A percentile compares a stretch with the other conserved stretches of the same genome.
Conservation (phyloP, 495 filamentous ascomycete genomes). For the Cairneyella variabilis region DNA sequence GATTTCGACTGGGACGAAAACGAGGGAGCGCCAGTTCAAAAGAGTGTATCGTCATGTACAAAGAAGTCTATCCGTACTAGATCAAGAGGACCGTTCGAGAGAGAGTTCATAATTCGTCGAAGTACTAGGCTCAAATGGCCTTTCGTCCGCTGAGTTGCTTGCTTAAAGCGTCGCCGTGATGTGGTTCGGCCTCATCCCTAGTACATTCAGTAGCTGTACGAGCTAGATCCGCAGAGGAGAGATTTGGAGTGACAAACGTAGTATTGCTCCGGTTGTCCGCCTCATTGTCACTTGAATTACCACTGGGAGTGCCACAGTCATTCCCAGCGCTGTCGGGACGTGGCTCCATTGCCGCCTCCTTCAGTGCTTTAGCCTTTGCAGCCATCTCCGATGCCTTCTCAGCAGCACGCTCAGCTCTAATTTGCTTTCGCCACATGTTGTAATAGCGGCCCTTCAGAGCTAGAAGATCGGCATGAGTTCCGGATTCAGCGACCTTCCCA, state of each 20-base stretch:
- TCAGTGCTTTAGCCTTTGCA: constrained; percentile 20
- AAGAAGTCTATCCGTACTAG: neutral
- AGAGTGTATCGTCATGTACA: neutral
- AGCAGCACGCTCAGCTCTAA: constrained; percentile 78
- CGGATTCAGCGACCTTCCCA: constrained; percentile 77
- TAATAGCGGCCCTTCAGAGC: constrained; percentile 74
- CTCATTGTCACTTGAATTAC: constrained; percentile 22
- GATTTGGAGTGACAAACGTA: constrained; percentile 8
- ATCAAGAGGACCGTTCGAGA: neutral
- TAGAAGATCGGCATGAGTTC: constrained; percentile 83
- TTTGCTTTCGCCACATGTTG: constrained; percentile 95
- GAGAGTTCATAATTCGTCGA: neutral
- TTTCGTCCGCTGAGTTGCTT: too few species aligned
- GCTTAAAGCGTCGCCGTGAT: neutral
- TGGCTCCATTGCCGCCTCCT: constrained; percentile 15
- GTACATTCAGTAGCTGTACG: constrained; percentile 3
- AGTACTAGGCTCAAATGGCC: neutral
- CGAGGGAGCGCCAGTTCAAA: neutral
- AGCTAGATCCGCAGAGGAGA: neutral
- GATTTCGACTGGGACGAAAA: neutral
- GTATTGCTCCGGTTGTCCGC: constrained; percentile 12
- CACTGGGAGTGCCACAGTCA: constrained; percentile 8
- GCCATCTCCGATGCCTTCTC: constrained; percentile 47
- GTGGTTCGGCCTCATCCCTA: neutral
- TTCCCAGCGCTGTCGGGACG: constrained; percentile 20